Base-by-base conservation (phyloP, 208 protist genomes). In the Leishmania aethiopica region DNA sequence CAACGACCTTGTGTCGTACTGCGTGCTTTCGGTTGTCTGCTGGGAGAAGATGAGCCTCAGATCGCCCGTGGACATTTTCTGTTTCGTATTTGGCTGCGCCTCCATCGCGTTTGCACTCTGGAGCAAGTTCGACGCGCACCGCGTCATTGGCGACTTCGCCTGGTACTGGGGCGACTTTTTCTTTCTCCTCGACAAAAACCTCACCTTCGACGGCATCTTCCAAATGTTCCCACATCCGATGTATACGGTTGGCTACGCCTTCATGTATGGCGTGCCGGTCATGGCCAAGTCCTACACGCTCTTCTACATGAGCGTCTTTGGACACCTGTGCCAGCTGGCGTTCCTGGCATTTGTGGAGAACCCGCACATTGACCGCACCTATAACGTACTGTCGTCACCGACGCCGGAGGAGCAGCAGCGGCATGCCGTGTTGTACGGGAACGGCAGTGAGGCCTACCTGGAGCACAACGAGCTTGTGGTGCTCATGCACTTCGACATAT, bases 111-210 rank as follows among this genome's bases (percentile, higher is more conserved):
- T 99, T 84, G 97, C 95, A 35, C 87, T 98, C 72, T 99, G 95
- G 94, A 91, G 97, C 67, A 99, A 99, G 87, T 83, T 92, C 0
- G 97, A 99, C 84, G 97, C 98, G n/a, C 97, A 98, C 84, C 95
- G 97, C 77, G 95, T 99, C 53, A 93, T 99, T 64, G 96, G 97
- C 59, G 97, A 99, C 84, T 99, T 96, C 83, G 97, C 97, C 15
- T 99, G 98, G 97, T 99, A 99, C 86, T 99, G 98, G 97, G 97
- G 97, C 35, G 98, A 99, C 89, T 99, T 99, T 86, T 99, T 99
- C 93, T 99, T 99, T 80, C 87, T 98, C 8, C 84, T 99, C 45
- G 96, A 98, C 81, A 93, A 94, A 76, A 89, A 97, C 66, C 90
- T 99, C 40, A 93, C 90, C 32, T 99, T 99, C 80, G 95, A 99